Evolutionary conservation across 2,329 filamentous ascomycete genomes (phyloP).

Genomic region (Pleoardoris graminearum): DNA sequence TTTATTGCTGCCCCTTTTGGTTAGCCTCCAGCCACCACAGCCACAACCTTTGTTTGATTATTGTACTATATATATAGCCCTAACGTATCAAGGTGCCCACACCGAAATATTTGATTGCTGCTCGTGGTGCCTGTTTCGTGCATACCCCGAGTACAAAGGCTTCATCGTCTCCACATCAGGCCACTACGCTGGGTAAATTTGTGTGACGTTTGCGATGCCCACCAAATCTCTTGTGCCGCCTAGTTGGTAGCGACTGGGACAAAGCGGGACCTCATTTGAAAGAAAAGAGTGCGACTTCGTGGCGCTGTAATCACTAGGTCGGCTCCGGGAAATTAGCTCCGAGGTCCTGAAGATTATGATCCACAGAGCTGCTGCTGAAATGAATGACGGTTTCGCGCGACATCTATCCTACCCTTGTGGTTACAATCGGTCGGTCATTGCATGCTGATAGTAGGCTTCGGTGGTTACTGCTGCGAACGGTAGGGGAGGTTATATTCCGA

Average conservation of each 20-base stretch:
- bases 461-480: background rate
- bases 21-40: too few relatives aligned
- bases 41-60: background rate
- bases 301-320: slow-evolving; percentile 4
- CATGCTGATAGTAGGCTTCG: background rate
- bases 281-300: background rate
- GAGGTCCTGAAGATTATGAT: slow-evolving; percentile 11
- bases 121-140: background rate
- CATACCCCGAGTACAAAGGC: background rate
- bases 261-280: background rate
- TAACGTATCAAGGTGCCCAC: too few relatives aligned
- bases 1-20: too few relatives aligned
- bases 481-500: background rate
- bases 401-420: background rate
- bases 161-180: slow-evolving; percentile 23
- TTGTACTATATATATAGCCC: too few relatives aligned
- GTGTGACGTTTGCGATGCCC: slow-evolving; percentile 20
- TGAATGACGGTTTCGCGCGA: background rate
- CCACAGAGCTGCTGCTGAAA: background rate
- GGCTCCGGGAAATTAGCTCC: slow-evolving; percentile 3
- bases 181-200: slow-evolving; percentile 8
- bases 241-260: background rate
- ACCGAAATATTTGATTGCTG: background rate
- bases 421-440: background rate
- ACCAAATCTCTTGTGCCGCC: slow-evolving; percentile 12